phyloP scores from a whole-genome alignment of 176 grass and related monocot species.

The Aechmea fasciata region DNA sequence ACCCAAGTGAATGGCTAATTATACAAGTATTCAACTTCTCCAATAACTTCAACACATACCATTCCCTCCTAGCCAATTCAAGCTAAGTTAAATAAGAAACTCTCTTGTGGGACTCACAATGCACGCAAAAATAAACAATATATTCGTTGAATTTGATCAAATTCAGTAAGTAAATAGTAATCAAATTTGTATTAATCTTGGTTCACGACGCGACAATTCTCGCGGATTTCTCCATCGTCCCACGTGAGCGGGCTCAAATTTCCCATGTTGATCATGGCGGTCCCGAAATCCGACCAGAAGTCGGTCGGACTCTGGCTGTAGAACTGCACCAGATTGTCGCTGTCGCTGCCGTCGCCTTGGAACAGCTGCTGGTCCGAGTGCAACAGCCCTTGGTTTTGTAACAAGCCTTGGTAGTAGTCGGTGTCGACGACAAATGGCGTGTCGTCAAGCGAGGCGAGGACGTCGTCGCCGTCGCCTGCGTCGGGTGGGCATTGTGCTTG shows the following conservation, averaged over 20 bases:
- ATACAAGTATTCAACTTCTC: not conserved
- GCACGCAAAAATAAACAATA: no score
- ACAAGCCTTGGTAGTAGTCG: slow-evolving; percentile 38
- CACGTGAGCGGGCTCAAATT: slow-evolving; percentile 49
- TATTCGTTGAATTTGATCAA: no score
- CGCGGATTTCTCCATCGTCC: slow-evolving; percentile 46
- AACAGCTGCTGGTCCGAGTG: slow-evolving; percentile 85
- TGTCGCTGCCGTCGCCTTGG: slow-evolving; percentile 34
- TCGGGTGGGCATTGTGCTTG: slow-evolving; percentile 26
- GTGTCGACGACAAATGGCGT: slow-evolving; percentile 48
- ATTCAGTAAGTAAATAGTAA: no score
- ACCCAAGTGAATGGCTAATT: not conserved
- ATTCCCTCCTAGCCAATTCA: not conserved
- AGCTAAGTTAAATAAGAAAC: not conserved
- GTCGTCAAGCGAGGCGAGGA: slow-evolving; percentile 47
- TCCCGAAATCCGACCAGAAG: slow-evolving; percentile 65
- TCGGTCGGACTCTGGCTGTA: slow-evolving; percentile 37
- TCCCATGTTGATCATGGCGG: slow-evolving; percentile 61
- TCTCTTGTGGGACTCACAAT: no score
- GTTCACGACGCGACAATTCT: slow-evolving; percentile 52
- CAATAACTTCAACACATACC: not conserved
- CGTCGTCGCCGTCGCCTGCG: slow-evolving; percentile 32
- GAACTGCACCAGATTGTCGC: slow-evolving; percentile 45
- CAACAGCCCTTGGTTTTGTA: slow-evolving; percentile 37
- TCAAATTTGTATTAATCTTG: slow-evolving; percentile 11